phyloP scores from a whole-genome alignment of 371 early-diverging fungal species.

The Lichtheimia corymbifera region DNA sequence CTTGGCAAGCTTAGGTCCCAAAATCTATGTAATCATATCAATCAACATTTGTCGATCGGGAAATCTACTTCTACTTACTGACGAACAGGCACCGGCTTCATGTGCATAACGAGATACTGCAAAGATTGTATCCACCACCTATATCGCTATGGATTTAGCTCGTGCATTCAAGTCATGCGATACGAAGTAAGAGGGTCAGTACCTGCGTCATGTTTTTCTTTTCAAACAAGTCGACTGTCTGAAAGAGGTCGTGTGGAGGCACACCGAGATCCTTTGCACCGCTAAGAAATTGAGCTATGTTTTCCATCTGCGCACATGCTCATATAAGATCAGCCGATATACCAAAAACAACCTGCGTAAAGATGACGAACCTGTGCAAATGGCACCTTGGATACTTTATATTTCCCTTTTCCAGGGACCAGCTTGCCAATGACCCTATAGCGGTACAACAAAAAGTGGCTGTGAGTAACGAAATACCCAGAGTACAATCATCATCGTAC shows the following conservation, averaged over 20 bases:
- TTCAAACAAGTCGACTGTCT: slow-evolving; percentile 90
- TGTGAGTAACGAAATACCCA: not conserved
- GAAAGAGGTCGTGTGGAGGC: slow-evolving; percentile 82
- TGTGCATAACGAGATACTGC: slow-evolving; percentile 82
- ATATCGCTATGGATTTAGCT: not conserved
- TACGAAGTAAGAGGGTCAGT: no score
- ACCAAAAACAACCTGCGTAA: not conserved
- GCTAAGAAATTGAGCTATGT: slow-evolving; percentile 79
- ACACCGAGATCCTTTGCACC: slow-evolving; percentile 74
- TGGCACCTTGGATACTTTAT: slow-evolving; percentile 69
- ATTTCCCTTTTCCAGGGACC: slow-evolving; percentile 58
- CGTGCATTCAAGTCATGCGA: not conserved
- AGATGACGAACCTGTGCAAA: slow-evolving; percentile 72
- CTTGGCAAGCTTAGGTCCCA: slow-evolving; percentile 80
- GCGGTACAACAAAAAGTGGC: not conserved
- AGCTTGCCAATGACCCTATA: slow-evolving; percentile 60
- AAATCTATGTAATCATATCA: slow-evolving; percentile 35
- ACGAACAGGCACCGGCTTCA: slow-evolving; percentile 59
- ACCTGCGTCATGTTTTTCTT: slow-evolving; percentile 84
- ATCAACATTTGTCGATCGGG: not conserved
- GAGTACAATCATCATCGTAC: slow-evolving; percentile 31
- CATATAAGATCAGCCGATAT: not conserved
- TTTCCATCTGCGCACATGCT: slow-evolving; percentile 68
- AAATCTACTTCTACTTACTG: slow-evolving; percentile 23
- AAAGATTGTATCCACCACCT: slow-evolving; percentile 75